Evolutionary conservation across 2,329 filamentous ascomycete genomes (phyloP), one percentile per base, ranked within the genome.

Genomic region (Gremmenia infestans): DNA sequence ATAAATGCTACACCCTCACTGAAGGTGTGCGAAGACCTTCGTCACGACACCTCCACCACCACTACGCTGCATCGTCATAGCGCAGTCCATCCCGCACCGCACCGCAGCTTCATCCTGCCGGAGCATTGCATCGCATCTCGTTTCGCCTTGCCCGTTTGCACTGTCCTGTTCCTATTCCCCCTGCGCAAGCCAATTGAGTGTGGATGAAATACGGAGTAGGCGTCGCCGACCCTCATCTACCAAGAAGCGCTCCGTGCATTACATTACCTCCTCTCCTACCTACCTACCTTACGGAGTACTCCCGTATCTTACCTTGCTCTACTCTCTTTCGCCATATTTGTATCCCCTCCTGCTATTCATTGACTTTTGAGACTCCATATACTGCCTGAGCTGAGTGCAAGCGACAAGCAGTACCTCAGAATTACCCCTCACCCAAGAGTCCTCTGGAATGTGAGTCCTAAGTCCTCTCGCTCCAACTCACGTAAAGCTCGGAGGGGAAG

Each of bases 171-270:
- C 23, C 23, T 25, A 15, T 45, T 22, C 32, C 23, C 19, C 28
- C n/a, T 9, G 48, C 48, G n/a, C 48, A 49, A 35, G 19, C 45
- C 39, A 57, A 48, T 39, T 28, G 35, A 40, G 35, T 36, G 28
- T 42, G 39, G 37, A 32, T 55, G 53, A 55, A 53, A 53, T 61
- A 58, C 60, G 55, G 58, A 58, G 54, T 51, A 55, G 39, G 53
- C 42, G 37, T 46, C 36, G 50, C 52, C 37, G 14, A 40, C 55
- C 40, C 57, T 55, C 58, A 22, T 45, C 54, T 40, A 58, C 62
- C 61, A 55, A 45, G 42, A 4, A 43, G 59, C 51, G 62, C 63
- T 54, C 63, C 63, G 63, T 65, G 63, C 63, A 56, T 60, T 32
- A 11, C 28, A 32, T 32, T 32, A 8, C 25, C 25, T 28, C 25